phyloP scores from a whole-genome alignment of 2,329 filamentous ascomycete genomes.

The Nemania abortiva region DNA sequence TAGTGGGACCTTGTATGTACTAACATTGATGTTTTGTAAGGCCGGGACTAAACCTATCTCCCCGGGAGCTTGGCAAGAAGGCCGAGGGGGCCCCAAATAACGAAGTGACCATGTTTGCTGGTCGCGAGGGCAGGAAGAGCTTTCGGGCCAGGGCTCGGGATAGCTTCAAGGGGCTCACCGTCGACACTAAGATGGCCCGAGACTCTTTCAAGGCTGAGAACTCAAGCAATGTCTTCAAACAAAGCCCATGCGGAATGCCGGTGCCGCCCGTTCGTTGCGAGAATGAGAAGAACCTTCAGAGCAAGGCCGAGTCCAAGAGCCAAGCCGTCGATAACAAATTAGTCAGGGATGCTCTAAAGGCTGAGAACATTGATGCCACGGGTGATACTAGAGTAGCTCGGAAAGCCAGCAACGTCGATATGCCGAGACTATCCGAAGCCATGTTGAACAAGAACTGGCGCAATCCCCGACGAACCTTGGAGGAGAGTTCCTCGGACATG shows the following conservation, averaged over 20 bases:
- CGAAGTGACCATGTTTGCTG: slow-evolving; percentile 17
- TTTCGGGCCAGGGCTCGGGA: slow-evolving; percentile 27
- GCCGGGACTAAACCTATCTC: neutral
- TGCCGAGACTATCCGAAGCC: slow-evolving; percentile 37
- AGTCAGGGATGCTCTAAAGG: slow-evolving; percentile 4
- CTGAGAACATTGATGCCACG: slow-evolving; percentile 6
- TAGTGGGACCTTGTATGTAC: neutral
- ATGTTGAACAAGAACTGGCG: slow-evolving; percentile 43
- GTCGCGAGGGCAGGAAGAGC: slow-evolving; percentile 14
- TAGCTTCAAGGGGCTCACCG: slow-evolving; percentile 25
- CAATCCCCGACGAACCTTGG: slow-evolving; percentile 40
- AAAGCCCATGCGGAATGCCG: neutral
- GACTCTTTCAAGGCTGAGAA: slow-evolving; percentile 2
- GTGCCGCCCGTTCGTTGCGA: neutral
- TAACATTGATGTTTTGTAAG: slow-evolving; percentile 8
- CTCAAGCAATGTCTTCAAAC: neutral
- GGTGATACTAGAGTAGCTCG: slow-evolving; percentile 4
- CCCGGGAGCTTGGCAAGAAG: neutral
- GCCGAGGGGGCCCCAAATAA: neutral
- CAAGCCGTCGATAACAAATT: slow-evolving; percentile 21
- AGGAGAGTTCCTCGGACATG: neutral
- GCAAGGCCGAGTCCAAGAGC: slow-evolving; percentile 11
- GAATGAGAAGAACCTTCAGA: slow-evolving; percentile 19
- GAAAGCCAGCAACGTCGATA: slow-evolving; percentile 21
- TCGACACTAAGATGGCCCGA: slow-evolving; percentile 28